Evolutionary conservation across 163 green algal genomes (phyloP).

Genomic region (Volvox carteri): DNA sequence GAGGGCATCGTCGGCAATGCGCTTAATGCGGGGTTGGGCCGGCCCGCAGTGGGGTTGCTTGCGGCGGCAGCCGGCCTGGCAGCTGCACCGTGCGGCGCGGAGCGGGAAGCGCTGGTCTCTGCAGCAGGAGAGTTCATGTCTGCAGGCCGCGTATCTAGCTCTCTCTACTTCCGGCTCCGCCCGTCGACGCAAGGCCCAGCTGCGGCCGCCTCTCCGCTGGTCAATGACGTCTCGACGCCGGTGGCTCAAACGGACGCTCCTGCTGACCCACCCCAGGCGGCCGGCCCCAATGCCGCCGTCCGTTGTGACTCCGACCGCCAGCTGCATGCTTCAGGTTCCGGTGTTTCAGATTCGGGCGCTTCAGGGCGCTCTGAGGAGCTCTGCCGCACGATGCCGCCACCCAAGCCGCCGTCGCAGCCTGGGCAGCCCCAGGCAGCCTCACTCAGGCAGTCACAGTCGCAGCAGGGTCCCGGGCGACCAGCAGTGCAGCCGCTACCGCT

Average conservation of each 20-base stretch:
- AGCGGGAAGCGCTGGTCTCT: background rate
- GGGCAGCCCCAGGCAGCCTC: background rate
- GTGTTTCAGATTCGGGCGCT: background rate
- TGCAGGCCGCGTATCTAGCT: background rate
- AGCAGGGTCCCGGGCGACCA: slow-evolving; percentile 11
- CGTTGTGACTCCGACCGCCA: background rate
- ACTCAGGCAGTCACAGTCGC: slow-evolving; percentile 29
- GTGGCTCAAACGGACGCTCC: background rate
- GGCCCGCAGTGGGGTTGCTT: background rate
- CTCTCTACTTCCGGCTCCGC: slow-evolving; percentile 16
- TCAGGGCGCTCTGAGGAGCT: background rate
- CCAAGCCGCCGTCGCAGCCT: background rate
- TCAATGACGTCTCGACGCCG: background rate
- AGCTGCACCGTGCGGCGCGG: background rate
- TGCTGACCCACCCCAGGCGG: background rate
- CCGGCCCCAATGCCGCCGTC: background rate
- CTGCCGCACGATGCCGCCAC: background rate
- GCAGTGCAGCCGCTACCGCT: background rate
- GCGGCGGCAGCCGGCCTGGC: background rate
- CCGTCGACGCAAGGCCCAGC: background rate
- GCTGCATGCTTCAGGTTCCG: too few relatives aligned
- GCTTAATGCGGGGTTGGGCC: background rate
- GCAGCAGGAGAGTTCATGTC: background rate
- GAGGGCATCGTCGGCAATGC: background rate
- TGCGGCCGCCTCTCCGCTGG: background rate